phyloP scores from a whole-genome alignment of 164 flowering plant genomes.

The Liquidambar formosana region DNA sequence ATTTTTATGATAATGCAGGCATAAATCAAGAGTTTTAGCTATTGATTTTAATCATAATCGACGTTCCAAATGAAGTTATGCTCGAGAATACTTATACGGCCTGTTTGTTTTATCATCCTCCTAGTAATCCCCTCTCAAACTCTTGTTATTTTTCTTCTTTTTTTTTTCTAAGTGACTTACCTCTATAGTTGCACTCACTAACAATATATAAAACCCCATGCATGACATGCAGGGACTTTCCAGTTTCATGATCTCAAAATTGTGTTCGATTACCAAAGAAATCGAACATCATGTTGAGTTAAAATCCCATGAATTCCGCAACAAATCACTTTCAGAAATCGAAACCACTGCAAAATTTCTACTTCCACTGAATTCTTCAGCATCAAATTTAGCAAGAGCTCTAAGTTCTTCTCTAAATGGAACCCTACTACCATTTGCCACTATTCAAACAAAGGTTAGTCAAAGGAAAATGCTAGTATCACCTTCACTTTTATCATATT shows the following conservation, averaged over 20 bases:
- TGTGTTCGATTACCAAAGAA: slow-evolving; percentile 10
- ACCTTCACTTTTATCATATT: too few relatives aligned
- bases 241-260: slow-evolving; percentile 21
- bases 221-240: slow-evolving; percentile 13
- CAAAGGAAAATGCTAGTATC: too few relatives aligned
- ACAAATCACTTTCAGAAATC: slow-evolving; percentile 21
- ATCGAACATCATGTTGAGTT: slow-evolving; percentile 14
- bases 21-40: not conserved
- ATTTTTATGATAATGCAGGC: not conserved
- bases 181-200: too few relatives aligned
- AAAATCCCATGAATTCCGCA: not conserved
- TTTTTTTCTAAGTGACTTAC: too few relatives aligned
- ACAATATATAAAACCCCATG: too few relatives aligned
- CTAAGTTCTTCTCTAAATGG: slow-evolving; percentile 27
- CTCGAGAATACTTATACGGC: not conserved
- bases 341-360: slow-evolving; percentile 21
- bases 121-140: slow-evolving; percentile 5
- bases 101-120: slow-evolving; percentile 3
- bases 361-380: slow-evolving; percentile 20
- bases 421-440: slow-evolving; percentile 16
- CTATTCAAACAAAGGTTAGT: slow-evolving; percentile 29
- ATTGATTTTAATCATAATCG: slow-evolving; percentile 5
- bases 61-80: not conserved
- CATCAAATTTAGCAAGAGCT: slow-evolving; percentile 28
- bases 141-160: not conserved